Evolutionary conservation across 225 moss, liverwort and hornwort genomes (phyloP).

Genomic region (Pseudisothecium myosuroides): DNA sequence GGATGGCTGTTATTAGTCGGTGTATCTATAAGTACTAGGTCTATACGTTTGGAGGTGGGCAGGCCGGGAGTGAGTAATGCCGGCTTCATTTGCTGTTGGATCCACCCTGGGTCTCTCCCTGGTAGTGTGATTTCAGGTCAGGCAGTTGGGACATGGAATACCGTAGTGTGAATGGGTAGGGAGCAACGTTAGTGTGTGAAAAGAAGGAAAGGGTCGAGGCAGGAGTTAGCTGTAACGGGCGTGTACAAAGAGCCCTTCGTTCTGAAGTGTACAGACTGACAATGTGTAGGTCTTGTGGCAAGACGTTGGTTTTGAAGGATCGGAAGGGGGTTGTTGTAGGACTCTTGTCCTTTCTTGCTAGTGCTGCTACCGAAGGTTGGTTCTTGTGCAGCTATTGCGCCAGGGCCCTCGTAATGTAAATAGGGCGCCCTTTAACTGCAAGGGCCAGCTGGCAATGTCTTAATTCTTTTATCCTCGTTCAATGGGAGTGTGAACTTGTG

Average conservation of each 20-base stretch:
- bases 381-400: slow-evolving; percentile 52
- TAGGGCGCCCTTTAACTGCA: slow-evolving; percentile 62
- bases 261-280: slow-evolving; percentile 99
- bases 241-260: slow-evolving; percentile 93
- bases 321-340: slow-evolving; percentile 34
- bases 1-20: slow-evolving; percentile 40
- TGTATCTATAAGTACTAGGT: slow-evolving; percentile 51
- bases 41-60: slow-evolving; percentile 3
- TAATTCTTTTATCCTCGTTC: slow-evolving; percentile 32
- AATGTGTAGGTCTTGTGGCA: slow-evolving; percentile 77
- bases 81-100: background rate
- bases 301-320: slow-evolving; percentile 73
- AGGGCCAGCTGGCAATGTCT: slow-evolving; percentile 64
- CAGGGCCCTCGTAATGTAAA: slow-evolving; percentile 84
- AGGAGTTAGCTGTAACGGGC: slow-evolving; percentile 90
- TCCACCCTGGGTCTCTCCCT: slow-evolving; percentile 22
- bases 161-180: slow-evolving; percentile 55
- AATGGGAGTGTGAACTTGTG: slow-evolving; percentile 9
- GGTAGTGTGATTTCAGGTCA: slow-evolving; percentile 40
- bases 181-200: slow-evolving; percentile 44
- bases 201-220: slow-evolving; percentile 67
- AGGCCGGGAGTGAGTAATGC: slow-evolving; percentile 28
- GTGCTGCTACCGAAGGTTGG: slow-evolving; percentile 35
- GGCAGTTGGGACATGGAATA: slow-evolving; percentile 17
- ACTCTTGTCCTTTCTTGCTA: slow-evolving; percentile 39